Base-by-base conservation (phyloP, 2,329 filamentous ascomycete species). In the Trichoderma oligosporum region DNA sequence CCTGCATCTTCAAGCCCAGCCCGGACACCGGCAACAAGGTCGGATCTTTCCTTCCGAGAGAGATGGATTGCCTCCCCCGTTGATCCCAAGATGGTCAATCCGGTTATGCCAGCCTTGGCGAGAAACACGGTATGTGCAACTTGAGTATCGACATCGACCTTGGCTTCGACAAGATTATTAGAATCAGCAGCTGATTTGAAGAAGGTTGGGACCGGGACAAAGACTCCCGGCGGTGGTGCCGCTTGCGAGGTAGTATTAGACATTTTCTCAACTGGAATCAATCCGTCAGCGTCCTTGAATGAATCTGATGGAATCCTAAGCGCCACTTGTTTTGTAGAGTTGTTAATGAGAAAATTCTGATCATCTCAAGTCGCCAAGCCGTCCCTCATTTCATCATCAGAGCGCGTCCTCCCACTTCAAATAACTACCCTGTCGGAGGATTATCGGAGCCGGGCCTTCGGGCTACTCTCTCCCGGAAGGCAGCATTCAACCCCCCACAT, bases 21-120 rank as follows among this genome's bases (percentile, higher is more conserved):
- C 53, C 82, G 77, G 51, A 84, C 78, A 52, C 77, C 78, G n/a
- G 72, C 71, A 38, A 87, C 74, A 44, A 86, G 71, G 42, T 76
- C 71, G 57, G 73, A 74, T 31, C 84, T 81, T 63, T 87, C 84
- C n/a, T 72, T 64, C n/a, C 75, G 74, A 18, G 79, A 78, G 47
- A 87, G 73, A 68, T 86, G 83, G 41, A 87, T 79, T 0, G 82
- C 81, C 68, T 87, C 84, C 58, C 84, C 84, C 0, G 84, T 87
- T 36, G 79, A 83, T 22, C 84, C 84, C 48, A 86, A 78, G 38
- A 86, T 74, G 9, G 86, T 82, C 24, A 87, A 74, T 20, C 84
- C 84, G 27, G 75, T 75, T 63, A 87, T 80, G 56, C 84, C 84
- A 61, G 78, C 76, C 52, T 77, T 75, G 35, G 83, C 83, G 35